Percentiles rank a stretch among this genome's conserved stretches.
phyloP scores from a whole-genome alignment of 768 basidiomycete genomes.

The Chalciporus chontae region DNA sequence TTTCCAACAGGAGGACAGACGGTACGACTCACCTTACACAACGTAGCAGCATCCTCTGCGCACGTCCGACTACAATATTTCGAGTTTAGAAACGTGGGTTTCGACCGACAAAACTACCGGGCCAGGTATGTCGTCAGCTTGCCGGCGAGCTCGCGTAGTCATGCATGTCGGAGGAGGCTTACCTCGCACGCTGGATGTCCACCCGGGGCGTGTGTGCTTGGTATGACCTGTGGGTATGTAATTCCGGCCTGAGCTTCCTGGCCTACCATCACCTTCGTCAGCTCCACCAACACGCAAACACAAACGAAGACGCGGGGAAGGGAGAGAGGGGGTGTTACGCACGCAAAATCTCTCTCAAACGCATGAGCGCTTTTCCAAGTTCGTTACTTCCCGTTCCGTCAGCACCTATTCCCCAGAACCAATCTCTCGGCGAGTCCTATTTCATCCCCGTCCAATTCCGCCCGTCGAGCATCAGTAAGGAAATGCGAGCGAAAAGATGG shows the following conservation, averaged over 20 bases:
- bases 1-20: too few relatives aligned
- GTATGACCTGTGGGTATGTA: not conserved
- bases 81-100: conserved; percentile 51
- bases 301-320: not conserved
- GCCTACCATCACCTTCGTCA: too few relatives aligned
- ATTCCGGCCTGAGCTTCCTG: conserved; percentile 4
- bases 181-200: conserved; percentile 22
- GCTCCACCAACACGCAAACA: not conserved
- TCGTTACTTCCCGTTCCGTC: conserved; percentile 68
- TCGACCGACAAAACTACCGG: conserved; percentile 47
- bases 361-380: conserved; percentile 66
- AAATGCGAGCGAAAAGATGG: not conserved
- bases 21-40: conserved; percentile 21
- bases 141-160: not conserved
- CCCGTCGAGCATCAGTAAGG: not conserved
- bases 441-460: not conserved
- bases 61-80: conserved; percentile 63
- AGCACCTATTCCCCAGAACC: conserved; percentile 73
- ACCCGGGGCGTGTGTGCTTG: too few relatives aligned
- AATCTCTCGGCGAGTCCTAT: conserved; percentile 69
- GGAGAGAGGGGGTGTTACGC: too few relatives aligned
- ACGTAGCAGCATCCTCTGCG: conserved; percentile 39
- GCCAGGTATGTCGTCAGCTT: not conserved
- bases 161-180: not conserved
- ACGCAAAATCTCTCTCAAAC: conserved; percentile 55